phyloP scores from a whole-genome alignment of 1,284 basidiomycete species.

The Rhodotorula sp. region DNA sequence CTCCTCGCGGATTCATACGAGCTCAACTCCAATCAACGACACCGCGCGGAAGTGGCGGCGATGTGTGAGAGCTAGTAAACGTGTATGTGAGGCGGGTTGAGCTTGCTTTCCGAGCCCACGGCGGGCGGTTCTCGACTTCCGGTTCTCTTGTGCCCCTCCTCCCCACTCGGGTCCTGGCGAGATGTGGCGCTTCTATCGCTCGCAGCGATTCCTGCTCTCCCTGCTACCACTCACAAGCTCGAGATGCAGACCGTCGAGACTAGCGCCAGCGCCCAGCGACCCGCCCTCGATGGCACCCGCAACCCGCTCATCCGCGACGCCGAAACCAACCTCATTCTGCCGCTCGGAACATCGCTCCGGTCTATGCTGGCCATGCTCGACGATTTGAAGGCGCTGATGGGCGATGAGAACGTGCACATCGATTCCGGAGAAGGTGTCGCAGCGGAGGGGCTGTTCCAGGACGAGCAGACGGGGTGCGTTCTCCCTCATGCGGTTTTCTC shows the following conservation, averaged over 20 bases:
- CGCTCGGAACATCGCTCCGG: slow-evolving; percentile 2
- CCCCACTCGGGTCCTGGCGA: no score
- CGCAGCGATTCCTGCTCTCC: background rate
- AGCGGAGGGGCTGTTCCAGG: background rate
- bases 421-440: background rate
- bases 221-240: background rate
- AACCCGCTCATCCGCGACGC: slow-evolving; percentile 9
- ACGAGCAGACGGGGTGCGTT: background rate
- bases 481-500: background rate
- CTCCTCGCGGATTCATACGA: no score
- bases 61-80: no score
- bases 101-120: no score
- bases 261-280: background rate
- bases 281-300: background rate
- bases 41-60: no score
- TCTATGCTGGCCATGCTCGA: slow-evolving; percentile 5
- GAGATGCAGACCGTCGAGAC: background rate
- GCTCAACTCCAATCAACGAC: no score
- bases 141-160: no score
- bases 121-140: no score
- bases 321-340: slow-evolving; percentile 1
- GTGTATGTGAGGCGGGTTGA: no score
- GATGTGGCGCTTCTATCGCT: background rate
- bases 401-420: background rate
- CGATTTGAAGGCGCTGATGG: background rate